Conservation (phyloP, 306 rosid genomes). For the Inga oerstediana region DNA sequence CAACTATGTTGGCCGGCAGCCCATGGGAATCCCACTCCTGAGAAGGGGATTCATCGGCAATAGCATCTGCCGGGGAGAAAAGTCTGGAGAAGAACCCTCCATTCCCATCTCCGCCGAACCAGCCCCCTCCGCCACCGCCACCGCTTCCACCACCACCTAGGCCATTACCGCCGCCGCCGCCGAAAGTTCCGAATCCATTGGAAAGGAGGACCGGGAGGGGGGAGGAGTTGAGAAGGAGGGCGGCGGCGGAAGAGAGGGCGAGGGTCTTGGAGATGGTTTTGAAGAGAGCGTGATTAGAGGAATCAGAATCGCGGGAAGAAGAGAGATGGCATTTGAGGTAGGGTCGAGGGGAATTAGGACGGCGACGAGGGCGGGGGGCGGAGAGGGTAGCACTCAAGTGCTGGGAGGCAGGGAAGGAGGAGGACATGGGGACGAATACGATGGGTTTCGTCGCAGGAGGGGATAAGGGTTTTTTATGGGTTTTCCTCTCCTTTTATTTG, state of each 20-base stretch:
- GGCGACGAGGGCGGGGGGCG: slow-evolving; percentile 34
- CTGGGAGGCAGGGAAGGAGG: slow-evolving; percentile 62
- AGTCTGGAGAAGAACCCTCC: slow-evolving; percentile 62
- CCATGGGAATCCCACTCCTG: slow-evolving; percentile 92
- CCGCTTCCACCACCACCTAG: slow-evolving; percentile 37
- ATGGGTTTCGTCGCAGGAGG: not conserved
- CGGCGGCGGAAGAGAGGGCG: slow-evolving; percentile 63
- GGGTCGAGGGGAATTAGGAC: slow-evolving; percentile 16
- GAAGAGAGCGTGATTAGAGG: slow-evolving; percentile 34
- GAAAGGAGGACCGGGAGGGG: slow-evolving; percentile 21
- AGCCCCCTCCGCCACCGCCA: slow-evolving; percentile 42
- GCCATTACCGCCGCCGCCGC: slow-evolving; percentile 16
- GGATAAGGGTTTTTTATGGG: slow-evolving; percentile 46
- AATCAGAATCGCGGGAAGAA: slow-evolving; percentile 38
- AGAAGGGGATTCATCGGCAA: slow-evolving; percentile 68
- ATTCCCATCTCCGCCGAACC: slow-evolving; percentile 46
- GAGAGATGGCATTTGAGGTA: slow-evolving; percentile 37
- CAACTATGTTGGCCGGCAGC: slow-evolving; percentile 77
- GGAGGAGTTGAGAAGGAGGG: slow-evolving; percentile 46
- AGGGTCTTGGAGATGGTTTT: slow-evolving; percentile 57
- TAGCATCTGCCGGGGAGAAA: slow-evolving; percentile 52
- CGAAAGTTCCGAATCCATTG: slow-evolving; percentile 33
- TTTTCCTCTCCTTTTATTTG: not conserved
- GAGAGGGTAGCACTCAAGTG: slow-evolving; percentile 44
- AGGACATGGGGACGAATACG: slow-evolving; percentile 45